These are phyloP conservation scores for Hanseniaspora vineae DNA, from an alignment of 805 yeast genomes.

Conservation along the genomic window DNA sequence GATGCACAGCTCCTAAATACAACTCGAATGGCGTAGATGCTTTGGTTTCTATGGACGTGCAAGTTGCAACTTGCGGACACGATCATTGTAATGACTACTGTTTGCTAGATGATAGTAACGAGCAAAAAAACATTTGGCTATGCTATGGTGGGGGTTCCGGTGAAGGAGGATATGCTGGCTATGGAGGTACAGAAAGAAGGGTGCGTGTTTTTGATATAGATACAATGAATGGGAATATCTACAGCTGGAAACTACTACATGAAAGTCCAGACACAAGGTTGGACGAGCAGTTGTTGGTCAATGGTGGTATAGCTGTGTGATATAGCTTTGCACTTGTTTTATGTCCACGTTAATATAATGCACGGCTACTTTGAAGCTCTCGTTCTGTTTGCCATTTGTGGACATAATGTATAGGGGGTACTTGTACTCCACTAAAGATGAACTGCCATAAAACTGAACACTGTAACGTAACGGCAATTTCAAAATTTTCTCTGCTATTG, in stretches of 20 bases:
- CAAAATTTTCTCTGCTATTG: slow-evolving; percentile 12
- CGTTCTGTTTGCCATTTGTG: slow-evolving; percentile 8
- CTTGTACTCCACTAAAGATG: slow-evolving; percentile 12
- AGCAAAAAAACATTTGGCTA: slow-evolving; percentile 44
- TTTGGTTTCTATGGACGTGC: slow-evolving; percentile 54
- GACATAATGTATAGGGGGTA: slow-evolving; percentile 14
- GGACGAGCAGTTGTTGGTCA: slow-evolving; percentile 40
- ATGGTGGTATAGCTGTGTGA: slow-evolving; percentile 26
- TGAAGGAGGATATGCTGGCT: slow-evolving; percentile 94
- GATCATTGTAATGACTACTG: slow-evolving; percentile 95
- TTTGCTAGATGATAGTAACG: slow-evolving; percentile 35
- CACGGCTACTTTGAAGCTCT: slow-evolving; percentile 11
- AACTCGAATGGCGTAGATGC: slow-evolving; percentile 54
- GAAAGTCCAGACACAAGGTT: slow-evolving; percentile 33
- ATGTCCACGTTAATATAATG: slow-evolving; percentile 14
- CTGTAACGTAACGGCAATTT: slow-evolving; percentile 14
- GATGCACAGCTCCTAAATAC: slow-evolving; percentile 61
- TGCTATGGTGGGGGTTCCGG: slow-evolving; percentile 94
- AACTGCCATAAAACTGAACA: slow-evolving; percentile 17
- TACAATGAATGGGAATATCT: slow-evolving; percentile 27
- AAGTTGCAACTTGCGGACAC: slow-evolving; percentile 76
- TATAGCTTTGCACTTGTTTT: slow-evolving; percentile 17
- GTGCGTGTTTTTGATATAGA: slow-evolving; percentile 62
- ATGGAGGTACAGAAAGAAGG: slow-evolving; percentile 76
- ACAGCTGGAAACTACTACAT: slow-evolving; percentile 66